Evolutionary conservation across 176 grass and related monocot species (phyloP).

Genomic region (Cocos nucifera): DNA sequence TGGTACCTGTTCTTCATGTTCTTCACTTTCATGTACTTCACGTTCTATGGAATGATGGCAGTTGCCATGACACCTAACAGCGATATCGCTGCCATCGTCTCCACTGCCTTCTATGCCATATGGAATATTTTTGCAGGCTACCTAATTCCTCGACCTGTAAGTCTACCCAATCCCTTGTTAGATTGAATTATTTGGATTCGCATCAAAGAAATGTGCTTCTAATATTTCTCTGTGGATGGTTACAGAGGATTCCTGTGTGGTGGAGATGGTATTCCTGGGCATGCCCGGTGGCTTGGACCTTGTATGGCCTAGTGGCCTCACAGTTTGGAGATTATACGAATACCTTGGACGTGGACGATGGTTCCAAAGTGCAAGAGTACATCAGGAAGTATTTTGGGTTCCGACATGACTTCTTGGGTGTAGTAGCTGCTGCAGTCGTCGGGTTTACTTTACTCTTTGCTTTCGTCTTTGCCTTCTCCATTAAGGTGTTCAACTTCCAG

Average conservation of each 20-base stretch:
- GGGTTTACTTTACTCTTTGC: constrained; percentile 5
- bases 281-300: constrained; percentile 5
- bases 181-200: too few relatives aligned
- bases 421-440: not conserved
- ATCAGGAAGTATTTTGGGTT: constrained; percentile 7
- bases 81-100: too few relatives aligned
- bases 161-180: too few relatives aligned
- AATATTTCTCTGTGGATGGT: too few relatives aligned
- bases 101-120: too few relatives aligned
- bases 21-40: too few relatives aligned
- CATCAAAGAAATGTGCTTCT: too few relatives aligned
- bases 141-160: too few relatives aligned
- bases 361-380: not conserved
- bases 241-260: not conserved
- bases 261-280: constrained; percentile 19
- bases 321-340: not conserved
- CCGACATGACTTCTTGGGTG: constrained; percentile 1
- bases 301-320: constrained; percentile 6
- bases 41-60: too few relatives aligned
- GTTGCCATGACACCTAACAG: too few relatives aligned
- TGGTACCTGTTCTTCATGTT: too few relatives aligned
- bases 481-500: constrained; percentile 13
- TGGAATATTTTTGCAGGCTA: too few relatives aligned
- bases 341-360: not conserved
- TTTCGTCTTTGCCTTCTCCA: constrained; percentile 9